These are phyloP conservation scores for Penium margaritaceum DNA, from an alignment of 139 green algal species.

Conservation along the genomic window DNA sequence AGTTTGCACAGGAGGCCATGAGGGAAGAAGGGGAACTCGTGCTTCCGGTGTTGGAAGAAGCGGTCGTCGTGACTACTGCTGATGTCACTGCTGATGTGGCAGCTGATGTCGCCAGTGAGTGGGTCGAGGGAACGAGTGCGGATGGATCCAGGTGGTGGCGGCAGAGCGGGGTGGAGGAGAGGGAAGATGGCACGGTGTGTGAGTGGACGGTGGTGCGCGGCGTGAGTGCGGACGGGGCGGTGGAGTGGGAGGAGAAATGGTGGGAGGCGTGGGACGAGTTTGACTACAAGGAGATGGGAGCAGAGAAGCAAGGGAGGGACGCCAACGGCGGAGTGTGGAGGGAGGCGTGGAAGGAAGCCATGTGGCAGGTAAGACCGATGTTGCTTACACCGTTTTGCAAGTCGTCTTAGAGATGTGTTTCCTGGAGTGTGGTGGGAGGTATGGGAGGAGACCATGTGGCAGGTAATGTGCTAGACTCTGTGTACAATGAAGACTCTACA, in stretches of 20 bases:
- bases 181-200: slow-evolving; percentile 33
- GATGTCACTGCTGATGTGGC: neutral
- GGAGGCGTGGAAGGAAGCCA: slow-evolving; percentile 40
- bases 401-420: too few species aligned
- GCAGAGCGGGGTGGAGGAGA: slow-evolving; percentile 32
- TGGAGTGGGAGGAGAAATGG: slow-evolving; percentile 49
- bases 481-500: too few species aligned
- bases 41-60: neutral
- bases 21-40: neutral
- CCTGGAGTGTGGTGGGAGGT: too few species aligned
- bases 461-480: too few species aligned
- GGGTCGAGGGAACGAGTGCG: slow-evolving; percentile 14
- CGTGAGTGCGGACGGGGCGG: slow-evolving; percentile 28
- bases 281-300: slow-evolving; percentile 43
- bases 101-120: neutral
- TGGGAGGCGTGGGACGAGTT: slow-evolving; percentile 37
- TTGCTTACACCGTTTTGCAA: too few species aligned
- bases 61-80: neutral
- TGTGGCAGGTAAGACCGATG: slow-evolving; percentile 26
- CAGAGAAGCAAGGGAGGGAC: slow-evolving; percentile 39
- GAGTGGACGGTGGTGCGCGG: slow-evolving; percentile 34
- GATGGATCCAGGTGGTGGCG: slow-evolving; percentile 41
- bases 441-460: too few species aligned
- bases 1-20: neutral
- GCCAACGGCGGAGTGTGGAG: slow-evolving; percentile 26